Percentiles rank a stretch among this genome's conserved stretches.
These are phyloP conservation scores for Penicillium verhagenii DNA, from an alignment of 495 filamentous ascomycete genomes.

Conservation along the genomic window DNA sequence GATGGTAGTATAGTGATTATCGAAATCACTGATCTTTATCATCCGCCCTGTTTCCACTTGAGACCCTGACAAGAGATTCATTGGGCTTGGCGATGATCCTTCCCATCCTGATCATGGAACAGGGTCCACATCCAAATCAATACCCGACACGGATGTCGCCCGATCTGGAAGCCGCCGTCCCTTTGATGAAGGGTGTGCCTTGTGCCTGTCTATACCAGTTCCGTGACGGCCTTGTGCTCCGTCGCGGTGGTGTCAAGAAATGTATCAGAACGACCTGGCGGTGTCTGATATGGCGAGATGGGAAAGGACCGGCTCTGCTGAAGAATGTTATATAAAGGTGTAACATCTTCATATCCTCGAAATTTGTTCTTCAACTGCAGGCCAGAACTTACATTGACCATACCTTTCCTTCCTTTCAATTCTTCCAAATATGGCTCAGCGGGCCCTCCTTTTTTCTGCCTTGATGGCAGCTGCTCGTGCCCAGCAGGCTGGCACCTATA, in stretches of 20 bases:
- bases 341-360: background rate
- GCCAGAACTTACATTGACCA: constrained; percentile 25
- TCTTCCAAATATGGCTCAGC: constrained; percentile 31
- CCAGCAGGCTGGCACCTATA: constrained; percentile 47
- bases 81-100: constrained; percentile 13
- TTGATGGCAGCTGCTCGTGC: constrained; percentile 27
- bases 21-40: constrained; percentile 13
- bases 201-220: constrained; percentile 21
- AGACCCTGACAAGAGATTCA: constrained; percentile 2
- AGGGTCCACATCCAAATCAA: constrained; percentile 22
- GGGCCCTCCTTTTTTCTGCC: constrained; percentile 24
- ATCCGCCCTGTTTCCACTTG: constrained; percentile 8
- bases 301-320: background rate
- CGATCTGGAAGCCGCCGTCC: constrained; percentile 17
- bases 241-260: constrained; percentile 15
- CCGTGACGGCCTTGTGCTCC: constrained; percentile 28
- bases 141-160: constrained; percentile 14
- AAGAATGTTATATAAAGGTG: constrained; percentile 26
- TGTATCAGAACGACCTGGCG: constrained; percentile 6
- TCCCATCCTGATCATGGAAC: constrained; percentile 18
- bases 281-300: constrained; percentile 2
- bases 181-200: constrained; percentile 11
- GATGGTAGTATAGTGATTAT: background rate
- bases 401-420: constrained; percentile 11
- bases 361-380: constrained; percentile 28